Evolutionary conservation across 768 basidiomycete species (phyloP), one percentile per base, ranked within the genome.

Genomic region (Russula virescens): DNA sequence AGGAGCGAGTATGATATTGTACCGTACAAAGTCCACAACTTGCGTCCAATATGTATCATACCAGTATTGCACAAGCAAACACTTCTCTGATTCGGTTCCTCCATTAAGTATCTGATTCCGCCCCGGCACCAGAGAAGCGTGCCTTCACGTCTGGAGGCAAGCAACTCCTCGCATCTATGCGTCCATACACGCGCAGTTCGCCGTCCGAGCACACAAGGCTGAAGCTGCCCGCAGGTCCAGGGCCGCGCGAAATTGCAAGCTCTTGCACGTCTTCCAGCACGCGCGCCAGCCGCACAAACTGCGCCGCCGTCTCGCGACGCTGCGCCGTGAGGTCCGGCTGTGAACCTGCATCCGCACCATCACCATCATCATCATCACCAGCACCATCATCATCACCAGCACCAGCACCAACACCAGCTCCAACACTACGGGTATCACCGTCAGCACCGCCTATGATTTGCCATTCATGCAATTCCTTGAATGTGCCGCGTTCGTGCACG

Each of bases 401-500:
- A 2, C 5, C 25, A 4, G 66, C 70, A 31, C 3, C 31, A 31
- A 8, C 31, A 31, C 31, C 31, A 8, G 31, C 31, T 4, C 31
- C 31, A 8, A 8, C 8, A 31, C 31, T 8, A 3, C 31, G 31
- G 31, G 31, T n/a, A n/a, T n/a, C 31, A 8, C 31, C 31, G 31
- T 31, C 31, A 8, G 60, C 53, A 21, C 19, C 25, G 68, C 38
- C 38, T 5, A 38, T 38, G 35, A 76, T 59, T 26, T 72, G 69
- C 58, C 73, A 69, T 70, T 86, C 85, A 55, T 78, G 73, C 8
- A 87, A 73, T 11, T 73, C 70, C 4, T 70, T 67, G 71, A 90
- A 89, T 1, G 45, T 72, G 1, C 88, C 88, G 3, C 76, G 71
- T 16, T 75, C 68, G 69, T 90, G 88, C 46, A 80, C 73, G 0